Base-by-base conservation (phyloP, 2,329 filamentous ascomycete genomes). In the Cyphellophora attinorum region DNA sequence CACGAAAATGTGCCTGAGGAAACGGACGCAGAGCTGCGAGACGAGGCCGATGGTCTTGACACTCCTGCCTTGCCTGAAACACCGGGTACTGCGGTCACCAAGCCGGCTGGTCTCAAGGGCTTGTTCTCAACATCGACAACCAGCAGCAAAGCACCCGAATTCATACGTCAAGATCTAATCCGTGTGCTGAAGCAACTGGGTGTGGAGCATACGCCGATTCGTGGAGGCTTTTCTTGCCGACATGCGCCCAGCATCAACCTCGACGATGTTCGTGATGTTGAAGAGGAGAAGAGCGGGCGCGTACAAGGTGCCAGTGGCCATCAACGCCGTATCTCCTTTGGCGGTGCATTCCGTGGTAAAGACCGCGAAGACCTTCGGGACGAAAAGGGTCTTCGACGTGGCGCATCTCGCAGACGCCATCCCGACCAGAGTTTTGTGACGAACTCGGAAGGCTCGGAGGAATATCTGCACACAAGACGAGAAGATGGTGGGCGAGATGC, bases 101-200 rank as follows among this genome's bases (percentile, higher is more conserved):
- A 94, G 57, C 91, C 91, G 0, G 91, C 96, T 3, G 96, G 82
- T 57, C 73, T 98, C 38, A 98, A 96, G 60, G 91, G 91, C 4
- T 70, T 98, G 12, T 96, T 98, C 63, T 96, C 89, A 51, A 91
- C 96, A 35, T 93, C 85, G 3, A 98, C 91, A 0, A 98, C 91
- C 5, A 95, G 86, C 38, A 91, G 80, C 53, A 93, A 93, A 54
- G 85, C 89, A 1, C 74, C 96, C 8, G 68, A 78, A 1, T 77
- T 85, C 39, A 98, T 98, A 43, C 78, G 89, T 25, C 68, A 77
- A 5, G 91, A 98, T 54, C 84, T 98, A 48, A 93, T 93, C 53
- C 74, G 89, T 32, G 91, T 96, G 3, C 63, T 98, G 34, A 81
- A 79, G 47, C 80, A 89, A 55, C 74, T 96, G 11, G 83, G 84